A percentile compares a stretch with the other conserved stretches of the same genome.
phyloP scores from a whole-genome alignment of 768 basidiomycete species.

The Lactifluus volemus region DNA sequence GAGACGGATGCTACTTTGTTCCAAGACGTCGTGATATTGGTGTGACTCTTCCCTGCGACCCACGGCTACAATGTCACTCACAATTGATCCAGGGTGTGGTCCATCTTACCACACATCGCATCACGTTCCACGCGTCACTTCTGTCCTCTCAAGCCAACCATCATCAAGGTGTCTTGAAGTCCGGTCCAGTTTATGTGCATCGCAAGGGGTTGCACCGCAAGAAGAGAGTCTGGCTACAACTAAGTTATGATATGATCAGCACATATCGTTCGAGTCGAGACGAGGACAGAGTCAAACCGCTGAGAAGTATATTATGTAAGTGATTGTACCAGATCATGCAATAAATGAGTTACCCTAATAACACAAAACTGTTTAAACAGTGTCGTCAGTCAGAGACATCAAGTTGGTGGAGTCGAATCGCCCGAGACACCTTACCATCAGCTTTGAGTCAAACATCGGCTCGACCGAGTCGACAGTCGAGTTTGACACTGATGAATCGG shows the following conservation, averaged over 20 bases:
- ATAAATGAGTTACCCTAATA: background rate
- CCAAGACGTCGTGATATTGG: conserved; percentile 40
- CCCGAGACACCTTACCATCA: conserved; percentile 34
- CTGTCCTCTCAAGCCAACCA: conserved; percentile 34
- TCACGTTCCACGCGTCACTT: conserved; percentile 58
- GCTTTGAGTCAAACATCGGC: conserved; percentile 27
- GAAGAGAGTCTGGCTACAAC: conserved; percentile 52
- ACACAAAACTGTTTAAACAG: conserved; percentile 24
- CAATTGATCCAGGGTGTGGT: conserved; percentile 37
- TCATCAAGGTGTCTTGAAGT: conserved; percentile 34
- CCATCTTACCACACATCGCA: conserved; percentile 56
- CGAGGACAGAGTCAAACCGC: conserved; percentile 43
- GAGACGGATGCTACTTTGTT: conserved; percentile 45
- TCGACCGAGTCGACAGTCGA: conserved; percentile 30
- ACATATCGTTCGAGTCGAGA: conserved; percentile 47
- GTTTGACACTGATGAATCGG: conserved; percentile 52
- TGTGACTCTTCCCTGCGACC: conserved; percentile 22
- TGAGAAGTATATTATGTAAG: conserved; percentile 44
- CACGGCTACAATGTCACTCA: conserved; percentile 1
- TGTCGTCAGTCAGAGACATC: conserved; percentile 40
- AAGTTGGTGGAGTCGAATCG: conserved; percentile 35
- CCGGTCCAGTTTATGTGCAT: conserved; percentile 43
- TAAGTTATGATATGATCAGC: conserved; percentile 52
- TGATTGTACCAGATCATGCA: background rate
- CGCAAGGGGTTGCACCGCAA: conserved; percentile 37